A percentile compares a stretch with the other conserved stretches of the same genome.
phyloP scores from a whole-genome alignment of 2,329 filamentous ascomycete genomes.

The Sporothrix dimorphospora region DNA sequence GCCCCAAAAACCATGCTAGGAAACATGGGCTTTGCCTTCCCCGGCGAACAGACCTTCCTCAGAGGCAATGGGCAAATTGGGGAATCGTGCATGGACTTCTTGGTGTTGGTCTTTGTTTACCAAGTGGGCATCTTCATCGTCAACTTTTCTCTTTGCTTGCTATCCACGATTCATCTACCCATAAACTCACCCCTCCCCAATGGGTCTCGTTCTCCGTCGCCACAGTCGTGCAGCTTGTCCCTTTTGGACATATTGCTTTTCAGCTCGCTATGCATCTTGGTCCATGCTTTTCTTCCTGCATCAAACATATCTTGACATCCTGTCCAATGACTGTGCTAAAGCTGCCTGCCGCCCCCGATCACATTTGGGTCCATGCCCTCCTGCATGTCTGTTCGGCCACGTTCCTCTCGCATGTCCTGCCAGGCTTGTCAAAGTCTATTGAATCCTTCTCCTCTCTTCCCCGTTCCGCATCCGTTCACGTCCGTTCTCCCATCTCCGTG shows the following conservation, averaged over 20 bases:
- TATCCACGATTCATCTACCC: not conserved
- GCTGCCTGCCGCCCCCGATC: not conserved
- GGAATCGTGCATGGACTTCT: conserved; percentile 2
- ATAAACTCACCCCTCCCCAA: not conserved
- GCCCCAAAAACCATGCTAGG: not conserved
- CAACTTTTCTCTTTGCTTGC: not conserved
- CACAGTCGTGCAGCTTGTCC: not conserved
- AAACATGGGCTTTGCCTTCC: conserved; percentile 17
- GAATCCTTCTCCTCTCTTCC: not conserved
- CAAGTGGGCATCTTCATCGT: not conserved
- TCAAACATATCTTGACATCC: not conserved
- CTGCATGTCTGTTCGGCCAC: conserved; percentile 3
- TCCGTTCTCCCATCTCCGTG: not conserved
- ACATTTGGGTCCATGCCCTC: not conserved
- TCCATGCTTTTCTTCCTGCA: not conserved
- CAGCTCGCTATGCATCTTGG: not conserved
- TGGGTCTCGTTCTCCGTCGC: not conserved
- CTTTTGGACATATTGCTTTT: not conserved
- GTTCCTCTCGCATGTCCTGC: not conserved
- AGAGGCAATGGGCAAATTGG: conserved; percentile 6
- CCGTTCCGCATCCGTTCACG: not conserved
- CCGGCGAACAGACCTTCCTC: conserved; percentile 9
- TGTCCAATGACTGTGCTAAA: not conserved
- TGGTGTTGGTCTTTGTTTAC: not conserved
- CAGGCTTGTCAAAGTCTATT: not conserved